A percentile compares a stretch with the other conserved stretches of the same genome.
Conservation (phyloP, 805 yeast genomes). For the Yueomyces sinensis region DNA sequence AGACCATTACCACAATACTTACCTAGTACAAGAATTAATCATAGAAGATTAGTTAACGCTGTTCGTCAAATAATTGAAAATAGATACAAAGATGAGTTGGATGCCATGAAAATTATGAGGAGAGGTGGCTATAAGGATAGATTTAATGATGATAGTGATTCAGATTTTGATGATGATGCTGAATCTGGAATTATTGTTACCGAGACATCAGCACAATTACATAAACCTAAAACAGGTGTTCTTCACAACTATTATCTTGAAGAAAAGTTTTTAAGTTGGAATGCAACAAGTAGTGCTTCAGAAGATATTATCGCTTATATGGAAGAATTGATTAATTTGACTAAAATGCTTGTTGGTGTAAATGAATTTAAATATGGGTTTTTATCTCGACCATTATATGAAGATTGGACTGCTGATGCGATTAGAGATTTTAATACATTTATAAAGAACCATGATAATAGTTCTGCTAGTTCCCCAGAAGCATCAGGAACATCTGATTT, state of each 20-base stretch:
- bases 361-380: conserved; percentile 39
- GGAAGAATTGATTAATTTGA: conserved; percentile 31
- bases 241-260: conserved; percentile 22
- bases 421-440: conserved; percentile 25
- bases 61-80: conserved; percentile 27
- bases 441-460: too few relatives aligned
- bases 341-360: conserved; percentile 34
- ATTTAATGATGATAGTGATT: conserved; percentile 5
- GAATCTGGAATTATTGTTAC: neutral
- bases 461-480: too few relatives aligned
- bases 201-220: neutral
- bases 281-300: conserved; percentile 35
- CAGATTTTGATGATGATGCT: conserved; percentile 15
- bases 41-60: conserved; percentile 30
- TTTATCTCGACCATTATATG: conserved; percentile 32
- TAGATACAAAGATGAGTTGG: conserved; percentile 9
- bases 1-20: conserved; percentile 37
- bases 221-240: conserved; percentile 3
- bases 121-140: neutral
- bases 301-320: conserved; percentile 38
- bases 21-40: conserved; percentile 37
- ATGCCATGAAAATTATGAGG: neutral
- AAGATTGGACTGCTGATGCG: conserved; percentile 31
- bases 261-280: conserved; percentile 35
- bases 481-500: too few relatives aligned